These are phyloP conservation scores for Corrigiola litoralis DNA, from an alignment of 179 eudicot species.

Conservation along the genomic window DNA sequence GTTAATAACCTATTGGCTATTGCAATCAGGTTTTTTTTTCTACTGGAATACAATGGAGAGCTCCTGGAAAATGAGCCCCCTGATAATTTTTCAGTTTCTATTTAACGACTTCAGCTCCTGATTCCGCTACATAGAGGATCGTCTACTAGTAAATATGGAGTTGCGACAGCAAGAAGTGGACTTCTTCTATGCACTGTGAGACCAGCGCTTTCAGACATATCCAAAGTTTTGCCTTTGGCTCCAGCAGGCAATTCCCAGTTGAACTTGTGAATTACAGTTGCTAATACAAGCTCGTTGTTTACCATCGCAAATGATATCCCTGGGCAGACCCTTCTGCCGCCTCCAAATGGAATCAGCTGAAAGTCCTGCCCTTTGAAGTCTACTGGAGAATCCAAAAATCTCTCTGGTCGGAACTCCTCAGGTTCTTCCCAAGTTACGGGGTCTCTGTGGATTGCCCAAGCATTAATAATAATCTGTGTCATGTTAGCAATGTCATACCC, in stretches of 20 bases:
- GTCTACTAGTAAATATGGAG: background rate
- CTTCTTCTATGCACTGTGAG: constrained; percentile 19
- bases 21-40: no score
- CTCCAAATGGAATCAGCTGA: constrained; percentile 40
- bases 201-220: constrained; percentile 26
- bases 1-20: no score
- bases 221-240: constrained; percentile 13
- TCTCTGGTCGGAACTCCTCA: constrained; percentile 29
- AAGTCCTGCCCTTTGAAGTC: constrained; percentile 39
- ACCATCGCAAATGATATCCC: constrained; percentile 24
- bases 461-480: constrained; percentile 27
- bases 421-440: constrained; percentile 34
- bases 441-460: constrained; percentile 32
- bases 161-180: constrained; percentile 25
- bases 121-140: background rate
- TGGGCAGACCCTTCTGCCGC: constrained; percentile 32
- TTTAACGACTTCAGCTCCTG: background rate
- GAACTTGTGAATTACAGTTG: constrained; percentile 21
- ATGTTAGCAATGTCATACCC: constrained; percentile 30
- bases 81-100: no score
- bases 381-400: constrained; percentile 23
- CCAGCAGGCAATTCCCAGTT: constrained; percentile 24
- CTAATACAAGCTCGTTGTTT: constrained; percentile 23
- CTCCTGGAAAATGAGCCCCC: no score
- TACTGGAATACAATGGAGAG: no score